Evolutionary conservation across 768 basidiomycete genomes (phyloP), one percentile per base, ranked within the genome.

Genomic region (Mrakia gelida): DNA sequence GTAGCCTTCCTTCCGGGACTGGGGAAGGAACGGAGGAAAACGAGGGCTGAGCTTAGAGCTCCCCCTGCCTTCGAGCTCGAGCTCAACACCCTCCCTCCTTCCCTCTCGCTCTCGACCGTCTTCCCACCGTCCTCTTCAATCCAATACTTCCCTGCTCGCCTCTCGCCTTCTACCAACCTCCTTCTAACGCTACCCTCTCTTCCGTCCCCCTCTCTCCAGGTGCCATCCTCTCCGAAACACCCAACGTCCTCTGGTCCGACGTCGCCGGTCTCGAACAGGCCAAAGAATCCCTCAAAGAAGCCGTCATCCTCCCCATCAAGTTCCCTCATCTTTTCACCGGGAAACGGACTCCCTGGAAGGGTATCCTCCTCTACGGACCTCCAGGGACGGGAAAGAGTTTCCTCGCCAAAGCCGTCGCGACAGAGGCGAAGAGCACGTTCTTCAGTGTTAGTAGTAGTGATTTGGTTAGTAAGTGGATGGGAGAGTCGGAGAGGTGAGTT

Each of bases 391-490:
- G 97, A 21, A 99, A 99, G 86, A 92, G 91, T 62, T 98, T 91
- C 83, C 88, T 99, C 62, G 97, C 97, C 3, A 99, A 99, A 84
- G 97, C 97, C 0, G 97, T 99, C 32, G 97, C 97, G 26, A 99
- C 97, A 21, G 97, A 99, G 85, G 95, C 97, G 74, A 98, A 98
- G 86, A 95, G 95, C 84, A 98, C 96, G 13, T 99, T 99, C 88
- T 98, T 96, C 86, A 93, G 92, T 80, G 94, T 99, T 79, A 94
- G 92, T 82, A 94, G 93, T 32, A 91, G 91, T 83, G 97, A 98
- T 83, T 87, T 99, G 75, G 97, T 98, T 75, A 95, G 94, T 85
- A 99, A 98, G 84, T 99, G 97, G 97, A 97, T 98, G 86, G 97
- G 97, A 78, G 97, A 99, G 85, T 95, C 94, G 6, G 96, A 98